Evolutionary conservation across 768 basidiomycete genomes (phyloP).

Genomic region (Pisolithus microcarpus): DNA sequence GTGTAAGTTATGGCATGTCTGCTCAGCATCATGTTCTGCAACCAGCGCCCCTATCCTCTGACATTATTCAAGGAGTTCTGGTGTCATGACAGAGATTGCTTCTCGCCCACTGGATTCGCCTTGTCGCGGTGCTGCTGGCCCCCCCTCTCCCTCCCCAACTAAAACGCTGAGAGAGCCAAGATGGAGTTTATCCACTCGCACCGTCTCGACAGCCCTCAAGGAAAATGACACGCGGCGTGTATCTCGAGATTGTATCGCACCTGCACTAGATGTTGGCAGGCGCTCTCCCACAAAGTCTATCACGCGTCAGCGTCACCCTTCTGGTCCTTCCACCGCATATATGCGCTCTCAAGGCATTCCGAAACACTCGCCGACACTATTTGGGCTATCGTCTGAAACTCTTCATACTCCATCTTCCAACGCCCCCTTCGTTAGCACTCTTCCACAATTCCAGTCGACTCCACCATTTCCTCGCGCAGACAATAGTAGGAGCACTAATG

Average conservation of each 20-base stretch:
- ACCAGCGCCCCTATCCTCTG: conserved; percentile 37
- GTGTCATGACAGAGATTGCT: conserved; percentile 35
- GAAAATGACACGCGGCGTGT: conserved; percentile 11
- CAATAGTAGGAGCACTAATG: not conserved
- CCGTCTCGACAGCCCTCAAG: conserved; percentile 27
- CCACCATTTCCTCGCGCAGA: conserved; percentile 11
- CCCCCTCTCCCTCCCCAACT: conserved; percentile 32
- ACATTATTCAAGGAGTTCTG: conserved; percentile 34
- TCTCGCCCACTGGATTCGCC: conserved; percentile 35
- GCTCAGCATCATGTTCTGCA: conserved; percentile 23
- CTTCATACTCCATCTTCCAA: conserved; percentile 1
- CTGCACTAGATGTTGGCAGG: conserved; percentile 11
- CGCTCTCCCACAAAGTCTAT: conserved; percentile 8
- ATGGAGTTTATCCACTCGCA: conserved; percentile 21
- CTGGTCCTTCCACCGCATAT: conserved; percentile 19
- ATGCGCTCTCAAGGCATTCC: conserved; percentile 17
- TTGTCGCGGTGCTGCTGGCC: conserved; percentile 39
- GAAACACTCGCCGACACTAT: conserved; percentile 2
- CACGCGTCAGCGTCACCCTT: conserved; percentile 14
- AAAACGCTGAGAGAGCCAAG: conserved; percentile 8
- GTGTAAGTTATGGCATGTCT: conserved; percentile 10
- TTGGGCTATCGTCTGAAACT: conserved; percentile 9
- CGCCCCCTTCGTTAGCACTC: conserved; percentile 12
- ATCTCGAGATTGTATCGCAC: conserved; percentile 14
- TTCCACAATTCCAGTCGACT: conserved; percentile 23